A percentile compares a stretch with the other conserved stretches of the same genome.
Conservation (phyloP, 2,329 filamentous ascomycete genomes). For the Xylaria hypoxylon region DNA sequence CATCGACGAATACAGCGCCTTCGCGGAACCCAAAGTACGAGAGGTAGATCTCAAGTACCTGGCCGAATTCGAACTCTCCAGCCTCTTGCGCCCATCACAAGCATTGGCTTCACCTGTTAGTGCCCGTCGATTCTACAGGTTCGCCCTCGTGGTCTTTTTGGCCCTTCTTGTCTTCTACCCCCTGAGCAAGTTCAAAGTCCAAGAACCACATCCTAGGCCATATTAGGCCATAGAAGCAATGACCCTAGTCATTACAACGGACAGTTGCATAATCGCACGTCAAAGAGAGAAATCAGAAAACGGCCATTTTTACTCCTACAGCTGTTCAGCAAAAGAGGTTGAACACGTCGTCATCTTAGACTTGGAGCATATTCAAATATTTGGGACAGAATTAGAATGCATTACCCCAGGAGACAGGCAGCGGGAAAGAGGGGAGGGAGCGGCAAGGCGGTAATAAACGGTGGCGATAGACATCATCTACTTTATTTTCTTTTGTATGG, state of each 20-base stretch:
- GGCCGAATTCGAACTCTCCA: constrained; percentile 58
- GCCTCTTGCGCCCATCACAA: constrained; percentile 44
- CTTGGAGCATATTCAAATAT: constrained; percentile 7
- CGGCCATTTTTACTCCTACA: background rate
- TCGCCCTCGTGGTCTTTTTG: constrained; percentile 37
- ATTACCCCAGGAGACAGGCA: background rate
- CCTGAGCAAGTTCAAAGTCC: constrained; percentile 26
- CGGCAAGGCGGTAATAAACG: background rate
- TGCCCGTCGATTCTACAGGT: constrained; percentile 36
- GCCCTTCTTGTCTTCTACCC: constrained; percentile 26
- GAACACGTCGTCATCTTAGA: constrained; percentile 12
- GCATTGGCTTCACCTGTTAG: background rate
- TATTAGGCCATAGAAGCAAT: background rate
- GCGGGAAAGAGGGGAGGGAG: background rate
- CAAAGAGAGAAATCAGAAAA: background rate
- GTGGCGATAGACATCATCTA: constrained; percentile 22
- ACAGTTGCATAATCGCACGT: background rate
- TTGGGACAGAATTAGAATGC: background rate
- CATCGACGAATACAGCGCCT: constrained; percentile 78
- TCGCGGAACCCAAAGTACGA: constrained; percentile 69
- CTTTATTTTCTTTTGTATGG: constrained; percentile 24
- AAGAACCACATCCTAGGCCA: constrained; percentile 1
- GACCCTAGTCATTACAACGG: background rate
- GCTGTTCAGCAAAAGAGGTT: constrained; percentile 14
- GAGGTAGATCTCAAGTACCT: constrained; percentile 72